Evolutionary conservation across 139 green algal genomes (phyloP).

Genomic region (Pedinophyceae sp.): DNA sequence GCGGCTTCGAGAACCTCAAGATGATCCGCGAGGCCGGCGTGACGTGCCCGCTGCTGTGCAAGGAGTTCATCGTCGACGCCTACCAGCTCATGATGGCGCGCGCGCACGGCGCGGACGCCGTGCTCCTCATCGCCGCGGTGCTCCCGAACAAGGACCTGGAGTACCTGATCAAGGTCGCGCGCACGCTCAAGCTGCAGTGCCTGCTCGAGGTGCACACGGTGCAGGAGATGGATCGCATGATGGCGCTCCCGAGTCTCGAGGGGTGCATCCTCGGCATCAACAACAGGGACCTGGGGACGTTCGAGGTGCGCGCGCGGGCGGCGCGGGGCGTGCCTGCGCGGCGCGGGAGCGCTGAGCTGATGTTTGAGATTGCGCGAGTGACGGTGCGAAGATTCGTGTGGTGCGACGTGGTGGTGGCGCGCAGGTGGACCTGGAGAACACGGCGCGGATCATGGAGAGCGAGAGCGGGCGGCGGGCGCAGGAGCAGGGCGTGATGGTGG

Average conservation of each 20-base stretch:
- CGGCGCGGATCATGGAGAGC: slow-evolving; percentile 62
- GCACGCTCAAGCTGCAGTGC: slow-evolving; percentile 51
- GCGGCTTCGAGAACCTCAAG: slow-evolving; percentile 62
- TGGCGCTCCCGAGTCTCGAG: slow-evolving; percentile 47
- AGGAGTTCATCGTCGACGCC: slow-evolving; percentile 98
- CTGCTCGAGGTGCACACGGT: slow-evolving; percentile 74
- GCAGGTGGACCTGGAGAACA: slow-evolving; percentile 69
- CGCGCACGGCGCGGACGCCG: slow-evolving; percentile 70
- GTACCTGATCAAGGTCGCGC: slow-evolving; percentile 72
- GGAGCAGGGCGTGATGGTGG: slow-evolving; percentile 35
- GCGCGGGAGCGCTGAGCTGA: neutral
- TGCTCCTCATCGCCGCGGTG: slow-evolving; percentile 95
- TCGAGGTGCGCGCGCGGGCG: slow-evolving; percentile 39
- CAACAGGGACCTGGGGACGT: slow-evolving; percentile 92
- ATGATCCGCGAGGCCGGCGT: slow-evolving; percentile 59
- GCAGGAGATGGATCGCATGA: slow-evolving; percentile 77
- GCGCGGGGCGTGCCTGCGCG: neutral
- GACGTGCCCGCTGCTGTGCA: slow-evolving; percentile 86
- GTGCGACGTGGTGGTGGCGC: too few relatives aligned
- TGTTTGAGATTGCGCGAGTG: neutral
- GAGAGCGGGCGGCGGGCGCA: slow-evolving; percentile 50
- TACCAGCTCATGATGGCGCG: slow-evolving; percentile 65
- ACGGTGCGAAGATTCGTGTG: neutral
- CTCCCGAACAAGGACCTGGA: slow-evolving; percentile 83
- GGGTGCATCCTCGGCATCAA: slow-evolving; percentile 90